These are phyloP conservation scores for Hypomontagnella submonticulosa DNA, from an alignment of 495 filamentous ascomycete genomes.

Conservation along the genomic window DNA sequence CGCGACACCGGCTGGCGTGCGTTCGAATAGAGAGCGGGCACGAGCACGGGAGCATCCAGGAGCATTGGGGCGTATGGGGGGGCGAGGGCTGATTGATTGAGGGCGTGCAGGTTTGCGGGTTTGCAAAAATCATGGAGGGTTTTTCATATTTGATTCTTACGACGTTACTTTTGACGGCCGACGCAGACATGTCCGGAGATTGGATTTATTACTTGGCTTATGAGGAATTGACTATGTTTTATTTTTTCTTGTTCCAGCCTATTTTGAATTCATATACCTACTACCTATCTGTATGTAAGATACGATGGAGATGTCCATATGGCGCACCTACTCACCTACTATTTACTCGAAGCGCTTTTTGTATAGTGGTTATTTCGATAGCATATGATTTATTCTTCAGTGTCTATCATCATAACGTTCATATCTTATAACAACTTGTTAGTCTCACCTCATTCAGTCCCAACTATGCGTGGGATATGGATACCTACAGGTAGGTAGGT, in stretches of 20 bases:
- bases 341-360: no score
- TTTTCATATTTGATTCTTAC: constrained; percentile 3
- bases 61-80: no score
- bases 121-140: constrained; percentile 6
- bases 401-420: no score
- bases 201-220: constrained; percentile 13
- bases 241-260: constrained; percentile 10
- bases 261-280: neutral
- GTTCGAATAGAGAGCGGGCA: constrained; percentile 8
- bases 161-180: constrained; percentile 32
- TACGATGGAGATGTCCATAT: constrained; percentile 4
- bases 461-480: no score
- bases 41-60: constrained; percentile 4
- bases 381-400: no score
- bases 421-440: no score
- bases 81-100: neutral
- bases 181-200: constrained; percentile 5
- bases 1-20: no score
- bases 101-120: neutral
- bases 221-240: constrained; percentile 25
- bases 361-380: no score
- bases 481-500: no score
- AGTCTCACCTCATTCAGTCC: no score
- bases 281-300: neutral
- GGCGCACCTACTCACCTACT: neutral